Evolutionary conservation across 2,329 filamentous ascomycete species (phyloP).

Genomic region (Neopestalotiopsis sp.): DNA sequence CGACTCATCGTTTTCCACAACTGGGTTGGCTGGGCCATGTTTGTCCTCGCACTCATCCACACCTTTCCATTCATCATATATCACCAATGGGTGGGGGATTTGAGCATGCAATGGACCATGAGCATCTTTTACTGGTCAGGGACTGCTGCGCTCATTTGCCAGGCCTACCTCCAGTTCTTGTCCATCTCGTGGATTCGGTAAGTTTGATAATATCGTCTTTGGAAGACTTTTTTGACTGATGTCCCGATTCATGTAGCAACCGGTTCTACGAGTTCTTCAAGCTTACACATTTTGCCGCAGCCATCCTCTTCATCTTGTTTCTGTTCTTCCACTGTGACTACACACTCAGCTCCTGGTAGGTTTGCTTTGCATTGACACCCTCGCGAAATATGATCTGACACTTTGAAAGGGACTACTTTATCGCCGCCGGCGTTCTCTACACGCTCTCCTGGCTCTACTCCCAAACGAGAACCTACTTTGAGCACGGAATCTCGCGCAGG

Average conservation of each 20-base stretch:
- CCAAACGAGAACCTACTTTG: slow-evolving; percentile 52
- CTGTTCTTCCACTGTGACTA: slow-evolving; percentile 67
- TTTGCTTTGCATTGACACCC: background rate
- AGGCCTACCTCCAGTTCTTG: slow-evolving; percentile 61
- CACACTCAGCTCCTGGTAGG: slow-evolving; percentile 57
- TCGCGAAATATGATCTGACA: background rate
- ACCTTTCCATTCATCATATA: slow-evolving; percentile 66
- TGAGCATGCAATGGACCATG: slow-evolving; percentile 50
- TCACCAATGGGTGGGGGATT: slow-evolving; percentile 52
- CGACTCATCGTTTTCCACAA: slow-evolving; percentile 62
- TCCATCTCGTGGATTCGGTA: slow-evolving; percentile 57
- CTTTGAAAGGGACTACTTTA: slow-evolving; percentile 61
- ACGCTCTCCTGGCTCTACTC: slow-evolving; percentile 50
- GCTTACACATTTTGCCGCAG: slow-evolving; percentile 57
- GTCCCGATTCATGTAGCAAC: slow-evolving; percentile 42
- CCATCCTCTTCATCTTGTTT: slow-evolving; percentile 60
- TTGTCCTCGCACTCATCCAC: slow-evolving; percentile 60
- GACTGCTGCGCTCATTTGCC: slow-evolving; percentile 56
- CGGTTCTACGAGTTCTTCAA: slow-evolving; percentile 68
- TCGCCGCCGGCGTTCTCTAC: slow-evolving; percentile 60
- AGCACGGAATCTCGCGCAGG: slow-evolving; percentile 51
- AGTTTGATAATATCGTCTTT: slow-evolving; percentile 18
- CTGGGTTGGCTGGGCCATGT: slow-evolving; percentile 61
- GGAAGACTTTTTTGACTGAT: background rate
- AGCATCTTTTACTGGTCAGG: slow-evolving; percentile 60